These are phyloP conservation scores for Penicillium sp. DNA, from an alignment of 2,329 filamentous ascomycete genomes.

Conservation along the genomic window DNA sequence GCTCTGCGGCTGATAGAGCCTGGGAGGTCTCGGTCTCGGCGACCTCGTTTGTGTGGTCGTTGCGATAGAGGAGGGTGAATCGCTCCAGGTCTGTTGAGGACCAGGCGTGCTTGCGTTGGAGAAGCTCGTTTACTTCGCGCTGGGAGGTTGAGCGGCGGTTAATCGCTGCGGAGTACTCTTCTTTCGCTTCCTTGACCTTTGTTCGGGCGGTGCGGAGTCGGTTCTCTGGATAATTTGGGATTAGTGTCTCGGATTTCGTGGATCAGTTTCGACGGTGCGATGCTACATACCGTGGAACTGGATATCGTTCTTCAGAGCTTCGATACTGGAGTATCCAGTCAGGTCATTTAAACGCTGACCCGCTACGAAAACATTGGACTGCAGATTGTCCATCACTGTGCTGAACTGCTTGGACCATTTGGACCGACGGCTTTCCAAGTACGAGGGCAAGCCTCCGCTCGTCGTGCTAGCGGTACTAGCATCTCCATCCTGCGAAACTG, in stretches of 20 bases:
- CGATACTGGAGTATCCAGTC: constrained; percentile 88
- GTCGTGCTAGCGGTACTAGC: not conserved
- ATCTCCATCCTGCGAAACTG: constrained; percentile 7
- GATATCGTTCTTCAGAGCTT: constrained; percentile 72
- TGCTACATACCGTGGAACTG: constrained; percentile 49
- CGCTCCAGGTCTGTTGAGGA: constrained; percentile 76
- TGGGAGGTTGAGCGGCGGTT: constrained; percentile 76
- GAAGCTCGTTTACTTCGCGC: constrained; percentile 85
- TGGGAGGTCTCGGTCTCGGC: constrained; percentile 65
- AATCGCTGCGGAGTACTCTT: constrained; percentile 73
- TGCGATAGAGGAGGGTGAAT: constrained; percentile 84
- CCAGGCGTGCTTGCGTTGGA: constrained; percentile 93
- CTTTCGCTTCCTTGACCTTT: constrained; percentile 62
- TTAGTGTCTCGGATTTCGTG: not conserved
- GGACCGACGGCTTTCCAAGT: constrained; percentile 44
- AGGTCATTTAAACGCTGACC: constrained; percentile 85
- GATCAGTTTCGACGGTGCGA: not conserved
- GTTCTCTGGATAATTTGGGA: constrained; percentile 38
- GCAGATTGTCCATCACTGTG: constrained; percentile 76
- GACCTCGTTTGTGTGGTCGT: constrained; percentile 86
- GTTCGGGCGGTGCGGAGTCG: constrained; percentile 49
- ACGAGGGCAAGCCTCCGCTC: constrained; percentile 27
- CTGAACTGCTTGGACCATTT: constrained; percentile 55
- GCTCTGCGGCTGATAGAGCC: constrained; percentile 64
- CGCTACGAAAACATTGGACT: constrained; percentile 73